Evolutionary conservation across 2,329 filamentous ascomycete species (phyloP), one percentile per base, ranked within the genome.

Genomic region (Ploettnerulaceae sp.): DNA sequence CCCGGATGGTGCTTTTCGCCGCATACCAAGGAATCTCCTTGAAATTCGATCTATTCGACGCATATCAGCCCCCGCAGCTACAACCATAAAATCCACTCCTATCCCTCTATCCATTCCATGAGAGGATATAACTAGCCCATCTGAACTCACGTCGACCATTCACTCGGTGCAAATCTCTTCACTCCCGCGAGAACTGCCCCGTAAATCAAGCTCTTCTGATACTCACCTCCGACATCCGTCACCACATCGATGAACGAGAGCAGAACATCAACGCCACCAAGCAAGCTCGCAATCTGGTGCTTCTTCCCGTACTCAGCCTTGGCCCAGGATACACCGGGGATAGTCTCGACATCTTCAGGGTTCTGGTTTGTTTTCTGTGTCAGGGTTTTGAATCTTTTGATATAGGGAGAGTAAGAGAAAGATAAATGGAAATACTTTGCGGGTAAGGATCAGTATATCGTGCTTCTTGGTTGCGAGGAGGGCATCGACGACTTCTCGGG

Each of bases 181-280:
- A 70, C 68, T 1, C 65, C 63, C 8, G 68, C 68, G 17, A 51
- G 51, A 32, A 70, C 56, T 8, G 61, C 56, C 32, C 67, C 66
- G 56, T 71, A 65, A 34, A 70, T 69, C 36, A 71, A 57, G 17
- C 63, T 67, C 49, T 64, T 65, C 45, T 64, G 76, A 6, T 66
- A 64, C 24, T 29, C 54, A 22, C 52, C 53, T 5, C 45, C 50
- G 2, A 44, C 42, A 51, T 60, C 57, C 8, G 52, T 38, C 4
- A 56, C 36, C 5, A 54, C 39, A 4, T 57, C 36, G 12, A 53
- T 48, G 54, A 79, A 80, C 2, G 72, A 77, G 0, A 79, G 62
- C 3, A 82, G 63, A 0, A 74, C 77, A 36, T 81, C 69, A 0
- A 71, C 65, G 5, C 74, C 76, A 9, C 56, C 43, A 1, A 81